These are phyloP conservation scores for Aspergillus transmontanensis DNA, from an alignment of 2,329 filamentous ascomycete species.

Conservation along the genomic window DNA sequence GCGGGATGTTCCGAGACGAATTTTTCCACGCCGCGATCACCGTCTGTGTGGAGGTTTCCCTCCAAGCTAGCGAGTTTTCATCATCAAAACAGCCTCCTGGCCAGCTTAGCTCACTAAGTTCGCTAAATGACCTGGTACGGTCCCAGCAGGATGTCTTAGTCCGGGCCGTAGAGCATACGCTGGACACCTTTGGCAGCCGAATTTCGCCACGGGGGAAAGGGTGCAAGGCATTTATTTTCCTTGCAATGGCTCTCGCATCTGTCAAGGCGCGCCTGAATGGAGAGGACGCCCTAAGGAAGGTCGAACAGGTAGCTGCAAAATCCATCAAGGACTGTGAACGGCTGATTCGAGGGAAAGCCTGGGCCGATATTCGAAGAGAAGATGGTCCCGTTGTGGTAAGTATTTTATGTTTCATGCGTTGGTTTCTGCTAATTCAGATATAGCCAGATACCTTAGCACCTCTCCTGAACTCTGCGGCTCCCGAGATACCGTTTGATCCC, in stretches of 20 bases:
- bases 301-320: constrained; percentile 27
- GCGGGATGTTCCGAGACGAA: constrained; percentile 40
- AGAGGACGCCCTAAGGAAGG: constrained; percentile 28
- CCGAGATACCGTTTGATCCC: constrained; percentile 29
- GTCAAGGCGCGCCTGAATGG: constrained; percentile 36
- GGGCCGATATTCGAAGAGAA: constrained; percentile 24
- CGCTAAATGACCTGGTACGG: constrained; percentile 33
- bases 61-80: constrained; percentile 31
- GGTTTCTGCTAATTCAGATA: constrained; percentile 11
- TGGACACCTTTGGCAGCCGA: constrained; percentile 32
- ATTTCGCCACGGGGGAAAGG: constrained; percentile 30
- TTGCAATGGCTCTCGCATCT: constrained; percentile 31
- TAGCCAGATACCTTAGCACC: constrained; percentile 19
- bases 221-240: constrained; percentile 33
- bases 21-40: constrained; percentile 36
- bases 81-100: constrained; percentile 8
- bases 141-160: constrained; percentile 36
- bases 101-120: constrained; percentile 15
- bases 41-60: constrained; percentile 35
- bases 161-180: constrained; percentile 30
- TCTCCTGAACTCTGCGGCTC: constrained; percentile 13
- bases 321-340: constrained; percentile 27
- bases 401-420: not conserved
- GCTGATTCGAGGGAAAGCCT: constrained; percentile 27
- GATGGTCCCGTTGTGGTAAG: constrained; percentile 22